phyloP scores from a whole-genome alignment of 805 yeast species.

The Myxozyma kluyveri region DNA sequence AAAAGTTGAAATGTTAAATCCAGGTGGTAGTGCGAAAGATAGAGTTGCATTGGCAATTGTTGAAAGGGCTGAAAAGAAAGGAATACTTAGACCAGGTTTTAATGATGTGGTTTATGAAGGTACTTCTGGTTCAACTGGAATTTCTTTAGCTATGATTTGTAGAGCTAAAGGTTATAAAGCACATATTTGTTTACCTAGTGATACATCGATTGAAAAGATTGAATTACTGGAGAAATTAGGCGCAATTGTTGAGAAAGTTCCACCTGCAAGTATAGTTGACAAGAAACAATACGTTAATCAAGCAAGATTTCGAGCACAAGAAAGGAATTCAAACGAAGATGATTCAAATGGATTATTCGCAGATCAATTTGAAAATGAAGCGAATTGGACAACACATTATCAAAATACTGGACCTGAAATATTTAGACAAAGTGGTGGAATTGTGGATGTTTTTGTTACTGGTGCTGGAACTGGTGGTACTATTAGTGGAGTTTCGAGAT shows the following conservation, averaged over 20 bases:
- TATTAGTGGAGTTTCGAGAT: constrained; percentile 83
- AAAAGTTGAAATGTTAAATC: constrained; percentile 79
- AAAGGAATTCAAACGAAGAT: constrained; percentile 37
- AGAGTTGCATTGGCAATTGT: constrained; percentile 87
- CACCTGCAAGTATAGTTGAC: constrained; percentile 94
- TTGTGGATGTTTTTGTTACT: constrained; percentile 72
- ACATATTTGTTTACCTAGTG: constrained; percentile 93
- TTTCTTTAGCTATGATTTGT: constrained; percentile 86
- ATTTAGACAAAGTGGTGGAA: constrained; percentile 63
- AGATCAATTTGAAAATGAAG: constrained; percentile 91
- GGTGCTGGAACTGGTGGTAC: constrained; percentile 99
- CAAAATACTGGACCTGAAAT: constrained; percentile 90
- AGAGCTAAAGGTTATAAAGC: constrained; percentile 84
- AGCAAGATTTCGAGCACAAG: constrained; percentile 67
- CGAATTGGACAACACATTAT: constrained; percentile 84
- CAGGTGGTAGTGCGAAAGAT: constrained; percentile 96
- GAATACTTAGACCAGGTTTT: constrained; percentile 54
- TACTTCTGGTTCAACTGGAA: constrained; percentile 95
- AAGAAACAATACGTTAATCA: constrained; percentile 89
- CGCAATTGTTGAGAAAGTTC: constrained; percentile 78
- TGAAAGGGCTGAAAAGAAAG: constrained; percentile 59
- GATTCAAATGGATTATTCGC: constrained; percentile 74
- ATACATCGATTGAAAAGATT: constrained; percentile 81
- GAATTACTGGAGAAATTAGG: constrained; percentile 70
- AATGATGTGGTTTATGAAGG: constrained; percentile 89